Evolutionary conservation across 768 basidiomycete species (phyloP).

Genomic region (Suillus paluster): DNA sequence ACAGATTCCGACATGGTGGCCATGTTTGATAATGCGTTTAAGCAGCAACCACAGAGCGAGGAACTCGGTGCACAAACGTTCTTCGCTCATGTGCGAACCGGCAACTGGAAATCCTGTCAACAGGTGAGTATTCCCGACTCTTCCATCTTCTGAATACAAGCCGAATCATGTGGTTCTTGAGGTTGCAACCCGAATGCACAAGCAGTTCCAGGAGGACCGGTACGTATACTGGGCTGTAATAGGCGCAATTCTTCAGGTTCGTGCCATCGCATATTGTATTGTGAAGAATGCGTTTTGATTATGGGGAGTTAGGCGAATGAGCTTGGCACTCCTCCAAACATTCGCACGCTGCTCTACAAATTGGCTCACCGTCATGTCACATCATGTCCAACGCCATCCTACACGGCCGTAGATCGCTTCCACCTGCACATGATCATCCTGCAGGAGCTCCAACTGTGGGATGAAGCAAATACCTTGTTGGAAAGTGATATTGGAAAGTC

Average conservation of each 20-base stretch:
- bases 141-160: constrained; percentile 10
- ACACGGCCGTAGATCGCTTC: constrained; percentile 74
- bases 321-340: constrained; percentile 56
- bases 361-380: constrained; percentile 77
- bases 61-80: constrained; percentile 85
- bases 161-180: constrained; percentile 29
- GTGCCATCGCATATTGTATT: constrained; percentile 5
- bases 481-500: constrained; percentile 69
- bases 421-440: constrained; percentile 76
- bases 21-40: constrained; percentile 89
- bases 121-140: constrained; percentile 51
- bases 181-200: constrained; percentile 83
- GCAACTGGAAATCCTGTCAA: constrained; percentile 87
- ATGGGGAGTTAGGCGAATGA: constrained; percentile 67
- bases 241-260: constrained; percentile 78
- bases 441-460: constrained; percentile 65
- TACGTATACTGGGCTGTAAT: constrained; percentile 87
- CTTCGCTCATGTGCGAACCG: constrained; percentile 80
- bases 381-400: constrained; percentile 65
- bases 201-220: constrained; percentile 80
- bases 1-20: constrained; percentile 77
- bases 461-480: constrained; percentile 72
- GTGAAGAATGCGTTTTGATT: not conserved
- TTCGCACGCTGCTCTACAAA: constrained; percentile 72
- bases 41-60: constrained; percentile 78